Base-by-base conservation (phyloP, 2,329 filamentous ascomycete genomes). In the Myriosclerotinia curreyana region DNA sequence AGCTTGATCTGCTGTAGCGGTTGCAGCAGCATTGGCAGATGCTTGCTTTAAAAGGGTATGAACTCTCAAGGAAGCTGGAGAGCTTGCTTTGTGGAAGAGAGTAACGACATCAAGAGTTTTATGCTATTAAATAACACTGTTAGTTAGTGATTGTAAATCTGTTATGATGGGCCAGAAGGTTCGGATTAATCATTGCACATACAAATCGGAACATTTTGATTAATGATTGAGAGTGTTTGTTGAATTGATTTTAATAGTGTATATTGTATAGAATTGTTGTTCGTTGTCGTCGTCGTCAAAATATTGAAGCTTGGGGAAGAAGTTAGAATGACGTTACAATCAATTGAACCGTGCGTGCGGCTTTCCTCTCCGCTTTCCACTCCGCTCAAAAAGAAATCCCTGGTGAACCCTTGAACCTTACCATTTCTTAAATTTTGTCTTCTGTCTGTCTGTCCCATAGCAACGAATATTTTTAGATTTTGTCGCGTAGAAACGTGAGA, bases 31-130 rank as follows among this genome's bases (percentile, higher is more conserved):
- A 55, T 85, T 86, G 55, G 89, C 87, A 34, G 90, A 90, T 40
- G 86, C 83, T 78, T 94, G 87, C 79, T 95, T 96, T 66, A 98
- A 85, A 61, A 96, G 79, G 50, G 85, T 88, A 67, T 88, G 85
- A 40, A 89, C 89, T 66, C 89, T 86, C 59, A 85, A 81, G 4
- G 93, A 97, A 68, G 88, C 82, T 28, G 89, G 84, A 62, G 85
- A 84, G 71, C 82, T 83, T 65, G 94, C 85, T 77, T 91, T 90
- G 84, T 97, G 93, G 83, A 98, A 99, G 81, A 99, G 88, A 67
- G 94, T 98, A 75, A 98, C 86, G 70, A 96, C 91, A 81, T 98
- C 93, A 77, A 91, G 84, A 70, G 89, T 84, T 82, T 92, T 93
- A 78, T 82, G 85, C 89, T 92, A 46, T 22, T 6, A 12, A 28